phyloP scores from a whole-genome alignment of 306 rosid species.

The Bauhinia variegata region DNA sequence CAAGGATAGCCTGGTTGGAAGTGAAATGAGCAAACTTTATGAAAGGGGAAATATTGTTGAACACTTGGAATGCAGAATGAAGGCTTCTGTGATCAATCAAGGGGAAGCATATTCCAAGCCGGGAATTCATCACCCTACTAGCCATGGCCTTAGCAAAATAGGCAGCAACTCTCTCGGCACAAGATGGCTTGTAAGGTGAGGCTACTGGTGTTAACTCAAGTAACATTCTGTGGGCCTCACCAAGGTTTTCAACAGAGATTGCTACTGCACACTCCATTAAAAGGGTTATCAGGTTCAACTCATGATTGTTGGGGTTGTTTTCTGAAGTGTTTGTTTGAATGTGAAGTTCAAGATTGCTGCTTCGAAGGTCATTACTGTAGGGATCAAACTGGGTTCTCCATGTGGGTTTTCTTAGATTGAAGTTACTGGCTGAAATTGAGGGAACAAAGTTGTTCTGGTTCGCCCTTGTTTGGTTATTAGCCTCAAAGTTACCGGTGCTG shows the following conservation, averaged over 20 bases:
- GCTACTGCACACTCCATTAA: constrained; percentile 83
- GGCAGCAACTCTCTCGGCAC: constrained; percentile 79
- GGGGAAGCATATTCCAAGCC: constrained; percentile 66
- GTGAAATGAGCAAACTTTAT: constrained; percentile 85
- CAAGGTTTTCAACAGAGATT: constrained; percentile 74
- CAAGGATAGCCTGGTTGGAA: constrained; percentile 86
- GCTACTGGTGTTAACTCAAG: constrained; percentile 69
- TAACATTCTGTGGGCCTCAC: constrained; percentile 70
- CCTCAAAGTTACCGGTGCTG: constrained; percentile 24
- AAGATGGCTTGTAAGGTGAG: constrained; percentile 74
- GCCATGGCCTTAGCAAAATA: constrained; percentile 81
- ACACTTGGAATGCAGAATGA: constrained; percentile 66
- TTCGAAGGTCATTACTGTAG: constrained; percentile 34
- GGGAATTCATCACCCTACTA: constrained; percentile 71
- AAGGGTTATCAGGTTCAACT: constrained; percentile 60
- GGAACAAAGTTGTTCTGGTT: constrained; percentile 37
- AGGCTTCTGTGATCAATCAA: constrained; percentile 57
- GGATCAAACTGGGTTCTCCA: constrained; percentile 28
- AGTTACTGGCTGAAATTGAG: constrained; percentile 20
- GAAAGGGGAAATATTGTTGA: constrained; percentile 78
- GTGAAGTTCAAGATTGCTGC: constrained; percentile 34
- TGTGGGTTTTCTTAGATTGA: constrained; percentile 44
- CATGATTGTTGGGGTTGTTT: constrained; percentile 36
- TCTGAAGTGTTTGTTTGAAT: constrained; percentile 43
- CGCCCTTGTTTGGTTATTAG: constrained; percentile 28